Conservation (phyloP, 441 rosid genomes). For the Pelargonium australe region DNA sequence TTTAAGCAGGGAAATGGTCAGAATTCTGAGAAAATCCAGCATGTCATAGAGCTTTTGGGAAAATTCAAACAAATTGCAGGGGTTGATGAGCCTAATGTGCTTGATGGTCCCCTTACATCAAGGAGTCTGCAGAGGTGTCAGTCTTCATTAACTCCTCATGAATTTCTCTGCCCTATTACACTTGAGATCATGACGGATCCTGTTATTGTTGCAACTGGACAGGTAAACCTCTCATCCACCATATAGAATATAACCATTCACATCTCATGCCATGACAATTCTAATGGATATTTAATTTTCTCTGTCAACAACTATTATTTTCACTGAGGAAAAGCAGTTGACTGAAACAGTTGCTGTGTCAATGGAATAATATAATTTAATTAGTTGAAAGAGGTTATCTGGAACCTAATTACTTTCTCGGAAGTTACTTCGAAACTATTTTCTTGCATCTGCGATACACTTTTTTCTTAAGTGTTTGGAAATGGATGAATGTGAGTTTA, state of each 20-base stretch:
- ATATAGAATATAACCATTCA: neutral
- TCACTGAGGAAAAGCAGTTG: too few species aligned
- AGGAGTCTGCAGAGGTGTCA: constrained; percentile 31
- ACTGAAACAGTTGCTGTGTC: too few species aligned
- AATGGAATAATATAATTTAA: too few species aligned
- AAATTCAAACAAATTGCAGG: constrained; percentile 59
- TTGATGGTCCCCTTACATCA: constrained; percentile 27
- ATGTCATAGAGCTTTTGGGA: constrained; percentile 46
- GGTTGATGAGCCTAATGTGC: constrained; percentile 35
- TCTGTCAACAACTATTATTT: too few species aligned
- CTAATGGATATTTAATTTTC: too few species aligned
- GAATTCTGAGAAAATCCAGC: constrained; percentile 42
- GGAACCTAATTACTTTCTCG: too few species aligned
- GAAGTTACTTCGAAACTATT: too few species aligned
- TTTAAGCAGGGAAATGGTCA: constrained; percentile 29
- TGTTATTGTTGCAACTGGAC: constrained; percentile 70
- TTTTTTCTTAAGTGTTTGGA: too few species aligned
- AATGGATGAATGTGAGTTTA: too few species aligned
- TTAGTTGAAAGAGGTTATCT: too few species aligned
- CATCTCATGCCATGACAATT: neutral
- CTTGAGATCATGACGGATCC: constrained; percentile 77
- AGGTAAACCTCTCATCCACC: constrained; percentile 35
- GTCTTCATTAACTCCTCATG: constrained; percentile 54
- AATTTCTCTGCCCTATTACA: constrained; percentile 74
- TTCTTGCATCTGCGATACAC: too few species aligned